Evolutionary conservation across 2,329 filamentous ascomycete genomes (phyloP).

Genomic region (Fusarium tjaetaba): DNA sequence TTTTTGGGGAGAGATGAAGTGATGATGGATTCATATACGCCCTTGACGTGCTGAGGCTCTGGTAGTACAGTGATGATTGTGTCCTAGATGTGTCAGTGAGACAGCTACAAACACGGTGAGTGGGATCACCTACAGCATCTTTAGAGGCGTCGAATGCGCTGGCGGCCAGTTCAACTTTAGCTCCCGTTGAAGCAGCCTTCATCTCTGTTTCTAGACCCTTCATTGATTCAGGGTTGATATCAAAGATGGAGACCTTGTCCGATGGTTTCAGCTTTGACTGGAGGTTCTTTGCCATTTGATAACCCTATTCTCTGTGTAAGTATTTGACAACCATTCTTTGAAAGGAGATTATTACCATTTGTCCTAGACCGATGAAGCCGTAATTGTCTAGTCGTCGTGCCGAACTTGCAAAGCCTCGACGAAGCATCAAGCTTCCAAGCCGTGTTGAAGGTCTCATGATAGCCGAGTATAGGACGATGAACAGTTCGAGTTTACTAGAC

Average conservation of each 20-base stretch:
- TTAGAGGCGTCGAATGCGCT: conserved; percentile 60
- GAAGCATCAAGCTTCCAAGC: conserved; percentile 48
- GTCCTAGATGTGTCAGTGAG: conserved; percentile 65
- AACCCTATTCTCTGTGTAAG: conserved; percentile 55
- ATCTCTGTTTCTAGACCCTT: conserved; percentile 60
- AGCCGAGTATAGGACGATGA: background rate
- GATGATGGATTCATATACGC: conserved; percentile 82
- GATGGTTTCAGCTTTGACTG: conserved; percentile 63
- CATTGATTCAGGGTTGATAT: conserved; percentile 63
- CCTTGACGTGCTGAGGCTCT: conserved; percentile 86
- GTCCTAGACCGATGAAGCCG: conserved; percentile 68
- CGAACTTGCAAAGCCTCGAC: conserved; percentile 62
- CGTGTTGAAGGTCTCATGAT: conserved; percentile 38
- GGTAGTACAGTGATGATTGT: conserved; percentile 89
- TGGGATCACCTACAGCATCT: conserved; percentile 59
- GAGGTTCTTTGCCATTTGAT: conserved; percentile 71
- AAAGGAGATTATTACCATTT: conserved; percentile 60
- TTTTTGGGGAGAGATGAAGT: conserved; percentile 61
- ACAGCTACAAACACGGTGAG: background rate
- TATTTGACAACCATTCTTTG: background rate
- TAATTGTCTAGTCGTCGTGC: conserved; percentile 61
- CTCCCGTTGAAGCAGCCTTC: conserved; percentile 56
- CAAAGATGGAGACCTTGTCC: conserved; percentile 64
- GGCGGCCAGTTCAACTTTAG: conserved; percentile 56
- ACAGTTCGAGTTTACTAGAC: background rate